Base-by-base conservation (phyloP, 148 eudicot species). In the Chenopodium formosanum region DNA sequence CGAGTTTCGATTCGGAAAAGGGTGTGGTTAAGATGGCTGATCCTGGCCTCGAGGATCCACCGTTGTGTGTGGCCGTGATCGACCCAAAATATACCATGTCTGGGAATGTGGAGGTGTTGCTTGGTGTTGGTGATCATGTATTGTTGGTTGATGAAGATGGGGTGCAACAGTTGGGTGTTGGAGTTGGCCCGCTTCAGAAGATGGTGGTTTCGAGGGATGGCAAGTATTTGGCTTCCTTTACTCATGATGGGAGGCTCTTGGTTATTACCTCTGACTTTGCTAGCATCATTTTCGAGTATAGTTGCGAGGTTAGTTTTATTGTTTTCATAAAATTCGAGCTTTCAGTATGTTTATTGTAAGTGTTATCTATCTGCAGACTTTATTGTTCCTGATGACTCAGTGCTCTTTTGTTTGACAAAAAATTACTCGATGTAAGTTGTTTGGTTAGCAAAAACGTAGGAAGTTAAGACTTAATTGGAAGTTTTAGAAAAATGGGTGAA, bases 21-120 rank as follows among this genome's bases (percentile, higher is more conserved):
- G 90, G 85, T 37, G 87, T 83, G 34, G 69, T 88, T 37, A 90
- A 90, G 88, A 78, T 97, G 79, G 97, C 97, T 2, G 95, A 94
- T 68, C 87, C 93, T 0, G 82, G 78, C 22, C 74, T 97, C 37
- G 98, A 92, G 88, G 98, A 94, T 74, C 71, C 91, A 20, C 99
- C 98, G 0, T 87, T 90, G 12, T 94, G 94, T 85, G 82, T 89
- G 85, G 91, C 97, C 0, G 99, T 97, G 82, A 97, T 94, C 20
- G 99, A 97, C 83, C 99, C 99, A 10, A 93, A 92, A 83, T 90
- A 89, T 65, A 97, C 98, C 1, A 91, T 90, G 95, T 91, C 98
- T 0, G 99, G 97, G 31, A 93, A 94, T 87, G 99, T 94, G 88
- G 99, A 92, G 87, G 92, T 97, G 63, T 72, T 97, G 83, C 79